Conservation (phyloP, 768 basidiomycete species). For the Tricholoma flavovirens region DNA sequence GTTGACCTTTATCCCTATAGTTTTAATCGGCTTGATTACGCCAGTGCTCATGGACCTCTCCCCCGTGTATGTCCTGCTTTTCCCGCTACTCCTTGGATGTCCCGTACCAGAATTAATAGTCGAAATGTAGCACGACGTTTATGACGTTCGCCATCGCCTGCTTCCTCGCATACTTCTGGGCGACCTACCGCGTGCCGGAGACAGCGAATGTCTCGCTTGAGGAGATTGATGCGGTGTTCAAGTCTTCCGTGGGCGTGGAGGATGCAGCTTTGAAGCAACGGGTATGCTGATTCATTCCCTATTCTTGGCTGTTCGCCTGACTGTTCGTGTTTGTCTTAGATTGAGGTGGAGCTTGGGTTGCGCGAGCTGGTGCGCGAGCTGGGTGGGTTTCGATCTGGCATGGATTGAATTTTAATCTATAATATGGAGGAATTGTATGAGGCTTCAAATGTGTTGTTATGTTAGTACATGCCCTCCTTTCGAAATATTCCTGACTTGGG, state of each 20-base stretch:
- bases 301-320: neutral
- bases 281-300: conserved; percentile 30
- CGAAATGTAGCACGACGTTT: conserved; percentile 53
- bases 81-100: neutral
- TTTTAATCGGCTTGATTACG: conserved; percentile 70
- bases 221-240: conserved; percentile 68
- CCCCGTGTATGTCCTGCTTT: conserved; percentile 38
- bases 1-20: conserved; percentile 28
- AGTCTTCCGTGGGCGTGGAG: conserved; percentile 49
- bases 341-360: conserved; percentile 35
- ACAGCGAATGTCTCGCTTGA: conserved; percentile 74
- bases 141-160: conserved; percentile 60
- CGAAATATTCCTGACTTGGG: too few relatives aligned
- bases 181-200: conserved; percentile 64
- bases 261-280: conserved; percentile 45
- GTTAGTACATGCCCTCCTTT: too few relatives aligned
- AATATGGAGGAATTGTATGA: too few relatives aligned
- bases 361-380: conserved; percentile 12
- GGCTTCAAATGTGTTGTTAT: too few relatives aligned
- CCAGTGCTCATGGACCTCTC: conserved; percentile 61
- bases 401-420: neutral
- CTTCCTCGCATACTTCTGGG: conserved; percentile 64
- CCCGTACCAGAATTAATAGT: neutral
- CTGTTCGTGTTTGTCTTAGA: conserved; percentile 28
- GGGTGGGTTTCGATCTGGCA: neutral